Evolutionary conservation across 2,329 filamentous ascomycete species (phyloP), one percentile per base, ranked within the genome.

Genomic region (Gnomoniopsis sp.): DNA sequence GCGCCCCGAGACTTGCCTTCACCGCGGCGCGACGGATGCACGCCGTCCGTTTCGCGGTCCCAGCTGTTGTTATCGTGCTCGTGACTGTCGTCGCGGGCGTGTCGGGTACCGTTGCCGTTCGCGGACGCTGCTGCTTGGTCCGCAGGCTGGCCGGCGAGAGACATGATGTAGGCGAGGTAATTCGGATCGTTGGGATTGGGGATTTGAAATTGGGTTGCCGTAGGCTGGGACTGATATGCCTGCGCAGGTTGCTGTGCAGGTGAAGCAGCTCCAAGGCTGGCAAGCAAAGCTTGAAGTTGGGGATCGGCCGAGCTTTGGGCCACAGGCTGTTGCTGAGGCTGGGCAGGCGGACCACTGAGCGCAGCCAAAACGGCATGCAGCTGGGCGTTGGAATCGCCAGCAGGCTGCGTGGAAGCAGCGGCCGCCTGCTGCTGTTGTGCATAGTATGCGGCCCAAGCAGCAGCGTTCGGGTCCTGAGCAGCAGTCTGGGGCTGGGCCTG

Each of bases 211-310:
- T 56, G 53, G 73, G 65, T 52, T 68, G 70, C 49, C 26, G 26
- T 30, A 63, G 62, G 8, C 66, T 60, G 36, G 34, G 46, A 21
- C 60, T 69, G 15, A 62, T 46, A 12, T 58, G 60, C 58, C 65
- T 58, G 34, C 34, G 57, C 15, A 44, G 53, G 12, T 50, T 55
- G 62, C 21, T 56, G 57, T n/a, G 48, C 49, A 23, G 57, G 10
- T 12, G 57, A n/a, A 6, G 56, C 30, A 19, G 54, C 61, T n/a
- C 58, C 54, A 46, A 79, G 74, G 50, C 74, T 74, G 11, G 75
- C 74, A 41, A 78, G 65, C n/a, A 78, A 71, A 8, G 76, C 77
- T 64, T 79, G 75, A 3, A 78, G 68, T 59, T 77, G 74, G 11
- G 63, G 70, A 50, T 77, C 74, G 7, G 51, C 53, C 44, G 58